A percentile compares a stretch with the other conserved stretches of the same genome.
Evolutionary conservation across 345 rosid species (phyloP).

Genomic region (Jatropha curcas): DNA sequence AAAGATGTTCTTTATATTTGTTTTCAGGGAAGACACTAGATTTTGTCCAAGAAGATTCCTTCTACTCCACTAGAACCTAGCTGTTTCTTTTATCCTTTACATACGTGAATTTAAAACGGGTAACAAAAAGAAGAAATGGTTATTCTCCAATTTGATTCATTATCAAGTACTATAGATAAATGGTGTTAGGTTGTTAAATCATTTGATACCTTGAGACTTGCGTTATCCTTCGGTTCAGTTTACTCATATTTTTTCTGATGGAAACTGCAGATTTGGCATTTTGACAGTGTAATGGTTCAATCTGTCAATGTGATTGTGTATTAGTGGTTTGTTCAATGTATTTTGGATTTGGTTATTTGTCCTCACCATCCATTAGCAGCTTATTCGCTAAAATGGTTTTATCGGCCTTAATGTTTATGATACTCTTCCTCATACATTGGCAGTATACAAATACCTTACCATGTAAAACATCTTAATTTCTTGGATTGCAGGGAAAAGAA

Average conservation of each 20-base stretch:
- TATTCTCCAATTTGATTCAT: neutral
- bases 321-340: neutral
- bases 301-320: neutral
- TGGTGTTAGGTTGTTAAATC: neutral
- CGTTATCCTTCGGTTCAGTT: neutral
- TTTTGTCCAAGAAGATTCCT: neutral
- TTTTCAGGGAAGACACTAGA: neutral
- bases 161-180: neutral
- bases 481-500: conserved; percentile 47
- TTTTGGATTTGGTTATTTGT: neutral
- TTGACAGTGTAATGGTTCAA: neutral
- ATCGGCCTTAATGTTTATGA: neutral
- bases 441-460: neutral
- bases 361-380: neutral
- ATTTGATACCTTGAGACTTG: no score
- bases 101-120: neutral
- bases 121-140: neutral
- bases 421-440: neutral
- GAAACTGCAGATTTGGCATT: neutral
- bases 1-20: neutral
- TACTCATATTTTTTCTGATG: neutral
- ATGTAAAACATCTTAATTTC: conserved; percentile 2
- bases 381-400: conserved; percentile 2
- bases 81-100: neutral
- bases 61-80: neutral